Conservation (phyloP, 495 filamentous ascomycete genomes). For the Filosporella fistucella region DNA sequence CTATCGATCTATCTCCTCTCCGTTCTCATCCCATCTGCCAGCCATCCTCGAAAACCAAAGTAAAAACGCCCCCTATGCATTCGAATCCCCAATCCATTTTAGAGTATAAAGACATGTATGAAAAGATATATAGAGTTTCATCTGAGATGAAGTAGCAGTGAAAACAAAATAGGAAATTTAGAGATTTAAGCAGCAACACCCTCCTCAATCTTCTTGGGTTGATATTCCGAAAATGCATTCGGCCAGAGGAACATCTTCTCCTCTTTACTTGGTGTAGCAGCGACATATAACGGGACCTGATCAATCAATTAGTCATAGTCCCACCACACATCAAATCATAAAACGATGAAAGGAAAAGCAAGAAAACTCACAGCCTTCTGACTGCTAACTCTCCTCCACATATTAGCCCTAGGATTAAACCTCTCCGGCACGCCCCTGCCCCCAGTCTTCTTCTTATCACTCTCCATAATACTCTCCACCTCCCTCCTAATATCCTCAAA, state of each 20-base stretch:
- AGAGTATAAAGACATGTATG: too few relatives aligned
- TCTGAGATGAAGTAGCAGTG: background rate
- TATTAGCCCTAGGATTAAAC: slow-evolving; percentile 68
- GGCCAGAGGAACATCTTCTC: slow-evolving; percentile 69
- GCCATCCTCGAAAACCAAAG: too few relatives aligned
- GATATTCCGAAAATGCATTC: slow-evolving; percentile 49
- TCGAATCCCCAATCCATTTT: too few relatives aligned
- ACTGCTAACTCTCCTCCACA: slow-evolving; percentile 64
- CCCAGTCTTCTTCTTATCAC: slow-evolving; percentile 61
- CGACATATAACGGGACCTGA: slow-evolving; percentile 48
- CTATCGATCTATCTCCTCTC: too few relatives aligned
- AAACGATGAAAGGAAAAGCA: too few relatives aligned
- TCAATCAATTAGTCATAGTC: background rate
- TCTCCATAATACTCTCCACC: slow-evolving; percentile 51
- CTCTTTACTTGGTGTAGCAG: slow-evolving; percentile 50
- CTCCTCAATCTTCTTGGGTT: slow-evolving; percentile 17
- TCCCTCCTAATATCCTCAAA: slow-evolving; percentile 66
- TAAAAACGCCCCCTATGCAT: too few relatives aligned
- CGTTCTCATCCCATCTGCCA: too few relatives aligned
- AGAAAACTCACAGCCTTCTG: slow-evolving; percentile 28
- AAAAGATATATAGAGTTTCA: too few relatives aligned
- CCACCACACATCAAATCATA: background rate
- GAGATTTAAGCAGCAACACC: slow-evolving; percentile 6
- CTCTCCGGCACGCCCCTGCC: slow-evolving; percentile 56
- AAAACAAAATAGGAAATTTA: too few relatives aligned